Conservation (phyloP, 257 asterid genomes). For the Ligustrum vulgare region DNA sequence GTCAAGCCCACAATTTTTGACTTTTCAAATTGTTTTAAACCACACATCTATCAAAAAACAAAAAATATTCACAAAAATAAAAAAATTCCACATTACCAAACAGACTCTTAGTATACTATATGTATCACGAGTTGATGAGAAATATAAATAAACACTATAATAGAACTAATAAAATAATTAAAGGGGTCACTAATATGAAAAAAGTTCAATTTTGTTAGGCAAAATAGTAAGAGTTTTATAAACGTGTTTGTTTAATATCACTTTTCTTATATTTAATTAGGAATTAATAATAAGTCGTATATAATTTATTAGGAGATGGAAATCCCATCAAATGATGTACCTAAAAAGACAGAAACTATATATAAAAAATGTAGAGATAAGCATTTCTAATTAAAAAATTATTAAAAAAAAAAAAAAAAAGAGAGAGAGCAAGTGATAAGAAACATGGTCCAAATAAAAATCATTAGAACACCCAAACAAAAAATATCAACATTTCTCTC, state of each 20-base stretch:
- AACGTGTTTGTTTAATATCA: neutral
- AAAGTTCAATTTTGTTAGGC: neutral
- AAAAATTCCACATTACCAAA: no score
- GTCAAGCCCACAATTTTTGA: no score
- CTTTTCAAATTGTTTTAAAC: no score
- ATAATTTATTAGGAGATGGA: neutral
- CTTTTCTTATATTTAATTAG: neutral
- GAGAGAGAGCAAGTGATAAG: no score
- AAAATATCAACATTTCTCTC: neutral
- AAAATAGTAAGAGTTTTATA: neutral
- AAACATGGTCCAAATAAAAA: slow-evolving; percentile 4
- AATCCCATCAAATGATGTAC: neutral
- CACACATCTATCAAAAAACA: no score
- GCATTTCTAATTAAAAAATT: neutral
- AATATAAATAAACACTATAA: no score
- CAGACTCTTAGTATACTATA: no score
- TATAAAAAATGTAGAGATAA: neutral
- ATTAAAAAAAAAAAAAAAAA: slow-evolving; percentile 6
- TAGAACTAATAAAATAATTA: no score
- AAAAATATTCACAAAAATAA: no score
- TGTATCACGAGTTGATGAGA: no score
- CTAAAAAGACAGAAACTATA: neutral
- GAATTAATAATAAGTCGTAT: neutral
- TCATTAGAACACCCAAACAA: neutral
- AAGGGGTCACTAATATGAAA: neutral